phyloP scores from a whole-genome alignment of 495 filamentous ascomycete species.

The Amniculicola lignicola region DNA sequence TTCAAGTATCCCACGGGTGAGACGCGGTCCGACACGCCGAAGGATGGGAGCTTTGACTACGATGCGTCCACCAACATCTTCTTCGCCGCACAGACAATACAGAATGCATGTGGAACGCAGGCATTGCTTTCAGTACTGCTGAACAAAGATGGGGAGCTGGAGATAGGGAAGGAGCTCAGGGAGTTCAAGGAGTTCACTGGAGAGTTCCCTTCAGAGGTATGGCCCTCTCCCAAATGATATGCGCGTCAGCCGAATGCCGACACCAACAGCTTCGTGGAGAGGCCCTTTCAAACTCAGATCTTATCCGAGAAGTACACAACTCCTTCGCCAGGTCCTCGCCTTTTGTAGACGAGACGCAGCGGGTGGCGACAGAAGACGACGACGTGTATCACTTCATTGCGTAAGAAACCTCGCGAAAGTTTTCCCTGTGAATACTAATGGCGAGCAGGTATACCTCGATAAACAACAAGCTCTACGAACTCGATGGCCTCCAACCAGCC shows the following conservation, averaged over 20 bases:
- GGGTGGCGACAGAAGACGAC: conserved; percentile 56
- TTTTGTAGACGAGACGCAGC: conserved; percentile 83
- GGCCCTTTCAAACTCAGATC: conserved; percentile 66
- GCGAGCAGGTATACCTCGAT: conserved; percentile 68
- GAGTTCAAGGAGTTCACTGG: conserved; percentile 91
- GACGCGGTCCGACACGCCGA: conserved; percentile 57
- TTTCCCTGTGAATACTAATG: neutral
- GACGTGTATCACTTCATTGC: conserved; percentile 98
- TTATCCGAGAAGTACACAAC: conserved; percentile 90
- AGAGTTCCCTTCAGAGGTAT: conserved; percentile 74
- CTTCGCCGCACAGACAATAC: conserved; percentile 97
- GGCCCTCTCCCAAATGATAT: conserved; percentile 12
- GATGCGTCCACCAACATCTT: conserved; percentile 72
- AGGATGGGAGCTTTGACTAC: conserved; percentile 76
- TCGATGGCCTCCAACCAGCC: conserved; percentile 89
- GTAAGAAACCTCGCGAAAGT: conserved; percentile 3
- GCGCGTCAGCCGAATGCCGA: neutral
- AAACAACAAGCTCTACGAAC: conserved; percentile 78
- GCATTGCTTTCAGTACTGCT: conserved; percentile 89
- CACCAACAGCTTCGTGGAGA: conserved; percentile 56
- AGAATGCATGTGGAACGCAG: conserved; percentile 98
- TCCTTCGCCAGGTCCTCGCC: conserved; percentile 83
- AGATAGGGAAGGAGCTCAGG: conserved; percentile 63
- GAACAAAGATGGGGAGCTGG: conserved; percentile 65
- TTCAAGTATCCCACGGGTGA: conserved; percentile 92